These are phyloP conservation scores for Cutaneotrichosporon sp. DNA, from an alignment of 1,284 basidiomycete species.

Conservation along the genomic window DNA sequence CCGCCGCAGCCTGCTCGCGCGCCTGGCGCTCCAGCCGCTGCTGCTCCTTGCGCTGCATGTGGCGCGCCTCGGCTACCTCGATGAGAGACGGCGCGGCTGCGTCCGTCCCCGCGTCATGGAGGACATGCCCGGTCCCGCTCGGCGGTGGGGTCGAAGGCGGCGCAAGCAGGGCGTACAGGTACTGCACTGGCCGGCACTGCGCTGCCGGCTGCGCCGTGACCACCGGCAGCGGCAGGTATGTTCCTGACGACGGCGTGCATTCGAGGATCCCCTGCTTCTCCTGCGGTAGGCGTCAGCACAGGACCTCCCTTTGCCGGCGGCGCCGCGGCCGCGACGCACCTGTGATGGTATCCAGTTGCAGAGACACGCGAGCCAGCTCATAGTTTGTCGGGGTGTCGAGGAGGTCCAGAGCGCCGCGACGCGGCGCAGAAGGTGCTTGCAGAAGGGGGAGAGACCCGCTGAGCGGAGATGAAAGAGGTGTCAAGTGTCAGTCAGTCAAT, in stretches of 20 bases:
- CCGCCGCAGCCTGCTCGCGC: neutral
- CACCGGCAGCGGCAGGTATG: neutral
- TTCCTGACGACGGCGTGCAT: slow-evolving; percentile 1
- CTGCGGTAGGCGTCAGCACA: neutral
- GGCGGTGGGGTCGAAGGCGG: neutral
- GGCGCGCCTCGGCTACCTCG: neutral
- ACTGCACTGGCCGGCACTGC: neutral
- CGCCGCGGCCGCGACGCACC: neutral
- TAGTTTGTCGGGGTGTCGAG: slow-evolving; percentile 1
- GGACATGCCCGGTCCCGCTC: neutral
- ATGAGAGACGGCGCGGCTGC: neutral
- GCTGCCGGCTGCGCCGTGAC: neutral
- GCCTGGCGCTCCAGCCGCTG: neutral
- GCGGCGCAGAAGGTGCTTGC: neutral
- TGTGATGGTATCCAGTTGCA: slow-evolving; percentile 1
- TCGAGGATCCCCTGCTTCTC: slow-evolving; percentile 3
- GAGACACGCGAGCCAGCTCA: slow-evolving; percentile 7
- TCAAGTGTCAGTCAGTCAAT: no score
- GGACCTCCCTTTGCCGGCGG: no score
- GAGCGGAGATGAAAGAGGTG: neutral
- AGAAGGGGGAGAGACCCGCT: neutral
- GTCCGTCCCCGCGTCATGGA: neutral
- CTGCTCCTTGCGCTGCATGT: neutral
- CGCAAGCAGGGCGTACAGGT: neutral
- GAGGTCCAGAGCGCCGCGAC: neutral